A percentile compares a stretch with the other conserved stretches of the same genome.
Conservation (phyloP, 2,329 filamentous ascomycete genomes). For the Emericellopsis cladophorae region DNA sequence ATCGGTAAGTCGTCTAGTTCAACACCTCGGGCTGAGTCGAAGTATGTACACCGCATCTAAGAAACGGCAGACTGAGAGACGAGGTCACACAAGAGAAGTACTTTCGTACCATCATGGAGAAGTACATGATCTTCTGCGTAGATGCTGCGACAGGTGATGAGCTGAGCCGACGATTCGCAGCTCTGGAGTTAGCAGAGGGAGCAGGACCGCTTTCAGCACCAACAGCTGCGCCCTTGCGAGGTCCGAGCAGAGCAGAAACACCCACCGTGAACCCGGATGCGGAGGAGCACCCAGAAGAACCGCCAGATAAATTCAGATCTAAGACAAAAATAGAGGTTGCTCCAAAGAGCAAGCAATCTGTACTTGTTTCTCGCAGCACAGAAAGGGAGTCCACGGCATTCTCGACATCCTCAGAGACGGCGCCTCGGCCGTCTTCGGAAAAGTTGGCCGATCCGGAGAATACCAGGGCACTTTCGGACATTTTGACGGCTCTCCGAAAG, state of each 20-base stretch:
- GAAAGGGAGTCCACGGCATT: background rate
- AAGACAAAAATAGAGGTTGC: too few species aligned
- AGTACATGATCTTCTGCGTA: slow-evolving; percentile 83
- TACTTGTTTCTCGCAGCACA: too few species aligned
- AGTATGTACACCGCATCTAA: background rate
- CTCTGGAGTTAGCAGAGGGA: slow-evolving; percentile 26
- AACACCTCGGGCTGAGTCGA: too few species aligned
- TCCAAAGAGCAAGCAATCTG: too few species aligned
- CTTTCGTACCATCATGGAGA: slow-evolving; percentile 75
- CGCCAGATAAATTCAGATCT: too few species aligned
- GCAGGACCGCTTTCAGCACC: background rate
- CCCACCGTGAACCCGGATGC: too few species aligned
- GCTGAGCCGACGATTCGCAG: slow-evolving; percentile 63
- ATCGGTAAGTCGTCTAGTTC: slow-evolving; percentile 37
- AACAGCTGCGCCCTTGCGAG: too few species aligned
- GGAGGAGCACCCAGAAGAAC: too few species aligned
- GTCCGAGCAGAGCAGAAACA: too few species aligned
- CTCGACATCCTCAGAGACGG: background rate
- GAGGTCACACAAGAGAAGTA: slow-evolving; percentile 71
- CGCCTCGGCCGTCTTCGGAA: slow-evolving; percentile 2
- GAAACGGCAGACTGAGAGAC: slow-evolving; percentile 47
- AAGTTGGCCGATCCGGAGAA: slow-evolving; percentile 17
- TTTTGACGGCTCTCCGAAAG: slow-evolving; percentile 80
- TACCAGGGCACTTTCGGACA: slow-evolving; percentile 54
- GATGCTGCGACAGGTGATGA: slow-evolving; percentile 57